phyloP scores from a whole-genome alignment of 805 yeast species.

The Zygoascus tannicola region DNA sequence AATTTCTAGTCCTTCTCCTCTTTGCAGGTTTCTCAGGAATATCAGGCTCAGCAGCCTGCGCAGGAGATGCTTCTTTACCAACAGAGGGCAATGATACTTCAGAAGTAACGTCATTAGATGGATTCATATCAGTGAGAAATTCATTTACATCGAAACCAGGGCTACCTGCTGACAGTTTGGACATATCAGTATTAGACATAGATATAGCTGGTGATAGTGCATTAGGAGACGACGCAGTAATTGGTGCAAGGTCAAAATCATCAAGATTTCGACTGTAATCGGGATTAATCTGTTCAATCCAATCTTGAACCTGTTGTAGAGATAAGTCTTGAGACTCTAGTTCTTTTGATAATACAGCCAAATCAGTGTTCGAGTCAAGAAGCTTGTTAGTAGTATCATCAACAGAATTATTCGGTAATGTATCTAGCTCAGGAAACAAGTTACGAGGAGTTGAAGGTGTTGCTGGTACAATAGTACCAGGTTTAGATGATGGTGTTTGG shows the following conservation, averaged over 20 bases:
- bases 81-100: background rate
- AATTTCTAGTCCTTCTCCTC: background rate
- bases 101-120: background rate
- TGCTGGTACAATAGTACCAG: slow-evolving; percentile 2
- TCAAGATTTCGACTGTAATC: slow-evolving; percentile 4
- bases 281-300: slow-evolving; percentile 19
- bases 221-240: background rate
- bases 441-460: slow-evolving; percentile 12
- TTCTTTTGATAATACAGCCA: slow-evolving; percentile 19
- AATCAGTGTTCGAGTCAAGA: slow-evolving; percentile 8
- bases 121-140: slow-evolving; percentile 17
- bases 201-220: background rate
- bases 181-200: background rate
- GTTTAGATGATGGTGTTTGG: background rate
- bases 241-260: background rate
- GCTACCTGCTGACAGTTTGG: background rate
- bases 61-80: background rate
- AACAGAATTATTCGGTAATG: slow-evolving; percentile 3
- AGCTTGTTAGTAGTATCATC: slow-evolving; percentile 2
- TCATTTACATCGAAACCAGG: slow-evolving; percentile 21
- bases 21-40: background rate
- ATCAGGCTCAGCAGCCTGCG: background rate
- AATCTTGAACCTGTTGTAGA: slow-evolving; percentile 26
- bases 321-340: slow-evolving; percentile 23
- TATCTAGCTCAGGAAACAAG: slow-evolving; percentile 13